Base-by-base conservation (phyloP, 148 eudicot genomes). In the Heliamphora exappendiculata region DNA sequence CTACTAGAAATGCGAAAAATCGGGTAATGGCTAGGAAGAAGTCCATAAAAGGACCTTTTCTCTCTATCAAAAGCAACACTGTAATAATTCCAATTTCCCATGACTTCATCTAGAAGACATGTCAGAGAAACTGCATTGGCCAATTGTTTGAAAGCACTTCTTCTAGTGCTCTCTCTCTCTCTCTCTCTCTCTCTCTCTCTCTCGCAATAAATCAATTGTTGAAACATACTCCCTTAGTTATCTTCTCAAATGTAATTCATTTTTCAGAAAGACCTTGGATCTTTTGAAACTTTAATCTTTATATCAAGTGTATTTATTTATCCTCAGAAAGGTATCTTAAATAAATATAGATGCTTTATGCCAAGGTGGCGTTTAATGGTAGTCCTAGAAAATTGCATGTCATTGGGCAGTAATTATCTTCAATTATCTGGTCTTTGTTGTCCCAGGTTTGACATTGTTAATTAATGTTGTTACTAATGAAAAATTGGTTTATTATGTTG, bases 301-400 rank as follows among this genome's bases (percentile, higher is more conserved):
- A n/a, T n/a, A n/a, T n/a, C n/a, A n/a, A n/a, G n/a, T n/a, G n/a
- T n/a, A n/a, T n/a, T n/a, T n/a, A n/a, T n/a, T n/a, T n/a, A n/a
- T n/a, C n/a, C n/a, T n/a, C n/a, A n/a, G n/a, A n/a, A n/a, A n/a
- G 5, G 2, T 2, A 2, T 2, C 2, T 1, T 7, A 4, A 6
- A n/a, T 1, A 58, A 9, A 24, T 24, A 22, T 58, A 24, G 26
- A 20, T 22, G 24, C 31, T 58, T 22, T 5, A 9, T 45, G 50
- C 50, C 50, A 8, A 45, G 50, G 50, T 45, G 50, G 50, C 12
- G 10, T 45, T 8, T 8, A 58, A 58, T 58, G 31, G 12, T 24
- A 8, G 63, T 24, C 29, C 63, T 2, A 24, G 11, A 4, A 55
- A 13, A 5, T 22, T 58, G 28, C 31, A 20, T 24, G 63, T 24